These are phyloP conservation scores for Cordyceps militaris DNA, from an alignment of 2,329 filamentous ascomycete genomes.

Conservation along the genomic window DNA sequence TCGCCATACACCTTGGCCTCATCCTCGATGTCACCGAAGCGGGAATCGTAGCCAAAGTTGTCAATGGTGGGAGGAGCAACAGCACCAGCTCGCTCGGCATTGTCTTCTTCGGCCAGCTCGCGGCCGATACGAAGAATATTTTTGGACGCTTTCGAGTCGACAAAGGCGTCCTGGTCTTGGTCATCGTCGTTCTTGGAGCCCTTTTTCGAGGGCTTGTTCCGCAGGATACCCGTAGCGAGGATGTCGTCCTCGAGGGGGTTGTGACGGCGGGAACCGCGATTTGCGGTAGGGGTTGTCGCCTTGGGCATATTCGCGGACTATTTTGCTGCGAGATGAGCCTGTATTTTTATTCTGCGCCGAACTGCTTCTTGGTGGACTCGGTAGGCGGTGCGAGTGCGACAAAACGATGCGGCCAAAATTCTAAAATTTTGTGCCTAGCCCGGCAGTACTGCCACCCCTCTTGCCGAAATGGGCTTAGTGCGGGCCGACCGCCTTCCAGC, in stretches of 20 bases:
- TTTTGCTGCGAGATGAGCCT: background rate
- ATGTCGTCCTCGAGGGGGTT: slow-evolving; percentile 90
- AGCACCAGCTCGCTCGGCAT: slow-evolving; percentile 32
- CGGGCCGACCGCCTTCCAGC: slow-evolving; percentile 27
- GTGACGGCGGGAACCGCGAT: slow-evolving; percentile 62
- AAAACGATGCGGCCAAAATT: slow-evolving; percentile 13
- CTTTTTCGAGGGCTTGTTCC: slow-evolving; percentile 67
- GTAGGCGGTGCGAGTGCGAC: background rate
- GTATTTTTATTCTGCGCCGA: background rate
- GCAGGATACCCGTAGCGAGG: slow-evolving; percentile 59
- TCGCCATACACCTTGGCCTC: slow-evolving; percentile 40
- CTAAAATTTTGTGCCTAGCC: slow-evolving; percentile 18
- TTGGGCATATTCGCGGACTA: slow-evolving; percentile 64
- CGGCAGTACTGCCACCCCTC: slow-evolving; percentile 29
- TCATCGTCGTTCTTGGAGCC: slow-evolving; percentile 53
- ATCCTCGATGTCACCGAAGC: slow-evolving; percentile 54
- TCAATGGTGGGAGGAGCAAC: slow-evolving; percentile 38
- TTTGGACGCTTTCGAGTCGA: slow-evolving; percentile 81
- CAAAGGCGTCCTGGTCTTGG: slow-evolving; percentile 60
- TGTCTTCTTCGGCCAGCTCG: slow-evolving; percentile 77
- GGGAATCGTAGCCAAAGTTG: slow-evolving; percentile 71
- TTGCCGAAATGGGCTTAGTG: slow-evolving; percentile 24
- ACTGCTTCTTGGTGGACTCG: slow-evolving; percentile 4
- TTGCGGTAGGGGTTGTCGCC: slow-evolving; percentile 52
- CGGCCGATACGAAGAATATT: slow-evolving; percentile 87